phyloP scores from a whole-genome alignment of 768 basidiomycete genomes.

The Xerocomellus chrysenteron region DNA sequence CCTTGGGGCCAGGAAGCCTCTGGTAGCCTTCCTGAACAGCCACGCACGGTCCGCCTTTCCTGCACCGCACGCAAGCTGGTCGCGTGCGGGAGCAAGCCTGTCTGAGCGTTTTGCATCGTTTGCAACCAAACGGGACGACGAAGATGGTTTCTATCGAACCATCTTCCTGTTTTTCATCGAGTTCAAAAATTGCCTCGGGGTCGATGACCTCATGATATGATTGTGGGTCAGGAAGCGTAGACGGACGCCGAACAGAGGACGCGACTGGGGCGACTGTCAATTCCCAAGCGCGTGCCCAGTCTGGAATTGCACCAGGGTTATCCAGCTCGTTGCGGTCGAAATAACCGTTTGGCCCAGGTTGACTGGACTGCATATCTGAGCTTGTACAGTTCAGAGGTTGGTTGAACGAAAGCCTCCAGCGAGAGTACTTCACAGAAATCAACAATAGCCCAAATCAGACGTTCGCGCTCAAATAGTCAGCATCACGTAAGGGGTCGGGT shows the following conservation, averaged over 20 bases:
- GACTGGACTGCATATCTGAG: constrained; percentile 11
- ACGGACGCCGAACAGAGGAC: constrained; percentile 28
- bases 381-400: not conserved
- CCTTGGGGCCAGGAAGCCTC: constrained; percentile 26
- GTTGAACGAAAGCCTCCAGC: not conserved
- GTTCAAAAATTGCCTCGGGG: constrained; percentile 27
- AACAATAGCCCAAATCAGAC: no score
- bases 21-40: constrained; percentile 13
- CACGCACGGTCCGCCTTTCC: constrained; percentile 6
- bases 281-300: constrained; percentile 23
- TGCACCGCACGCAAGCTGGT: constrained; percentile 28
- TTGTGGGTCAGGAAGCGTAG: constrained; percentile 11
- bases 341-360: not conserved
- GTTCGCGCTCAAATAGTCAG: no score
- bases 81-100: constrained; percentile 27
- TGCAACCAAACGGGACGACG: constrained; percentile 24
- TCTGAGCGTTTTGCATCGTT: constrained; percentile 6
- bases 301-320: constrained; percentile 4
- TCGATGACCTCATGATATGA: constrained; percentile 24
- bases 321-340: not conserved
- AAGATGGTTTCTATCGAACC: constrained; percentile 12
- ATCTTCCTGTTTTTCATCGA: constrained; percentile 13
- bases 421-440: not conserved
- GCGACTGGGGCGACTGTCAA: constrained; percentile 1
- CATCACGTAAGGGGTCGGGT: no score